These are phyloP conservation scores for Geranomyces michiganensis DNA, from an alignment of 192 early-diverging fungal genomes.

Conservation along the genomic window DNA sequence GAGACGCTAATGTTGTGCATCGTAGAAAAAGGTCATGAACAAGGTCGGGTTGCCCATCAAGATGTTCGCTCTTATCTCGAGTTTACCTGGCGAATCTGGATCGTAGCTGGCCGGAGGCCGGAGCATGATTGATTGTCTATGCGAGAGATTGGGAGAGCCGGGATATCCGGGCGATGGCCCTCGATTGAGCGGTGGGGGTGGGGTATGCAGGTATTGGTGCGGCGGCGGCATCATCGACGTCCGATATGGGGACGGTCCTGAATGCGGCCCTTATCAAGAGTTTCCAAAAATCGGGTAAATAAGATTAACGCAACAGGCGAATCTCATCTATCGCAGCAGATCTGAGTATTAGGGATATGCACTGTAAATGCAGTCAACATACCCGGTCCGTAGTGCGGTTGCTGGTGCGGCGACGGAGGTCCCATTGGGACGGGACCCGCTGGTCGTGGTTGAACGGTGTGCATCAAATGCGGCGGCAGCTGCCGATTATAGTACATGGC, in stretches of 20 bases:
- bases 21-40: neutral
- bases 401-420: neutral
- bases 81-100: neutral
- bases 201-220: neutral
- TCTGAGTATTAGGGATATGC: neutral
- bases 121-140: constrained; percentile 3
- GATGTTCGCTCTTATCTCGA: neutral
- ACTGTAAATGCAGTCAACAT: neutral
- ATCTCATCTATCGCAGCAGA: neutral
- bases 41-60: neutral
- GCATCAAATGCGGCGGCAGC: neutral
- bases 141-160: too few relatives aligned
- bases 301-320: neutral
- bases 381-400: constrained; percentile 3
- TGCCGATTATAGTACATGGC: constrained; percentile 3
- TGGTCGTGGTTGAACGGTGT: neutral
- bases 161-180: neutral
- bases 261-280: neutral
- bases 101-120: neutral
- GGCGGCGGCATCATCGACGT: neutral
- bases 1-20: constrained; percentile 3
- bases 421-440: neutral
- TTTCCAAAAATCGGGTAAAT: neutral
- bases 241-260: neutral
- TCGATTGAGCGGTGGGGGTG: neutral